Evolutionary conservation across 2,329 filamentous ascomycete species (phyloP).

Genomic region (Zasmidium angulare): DNA sequence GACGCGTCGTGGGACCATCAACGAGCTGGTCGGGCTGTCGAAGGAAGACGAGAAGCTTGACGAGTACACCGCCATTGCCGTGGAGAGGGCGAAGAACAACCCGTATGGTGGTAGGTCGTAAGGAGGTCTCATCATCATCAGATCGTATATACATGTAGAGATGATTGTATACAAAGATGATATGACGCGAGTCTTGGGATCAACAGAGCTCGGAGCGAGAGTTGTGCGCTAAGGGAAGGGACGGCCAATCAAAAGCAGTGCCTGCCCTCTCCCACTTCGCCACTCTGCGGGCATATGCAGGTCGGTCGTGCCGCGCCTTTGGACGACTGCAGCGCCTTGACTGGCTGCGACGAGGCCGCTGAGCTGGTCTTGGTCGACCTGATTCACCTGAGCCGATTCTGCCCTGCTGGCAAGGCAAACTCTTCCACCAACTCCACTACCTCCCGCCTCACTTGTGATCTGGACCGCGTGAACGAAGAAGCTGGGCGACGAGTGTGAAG

Average conservation of each 20-base stretch:
- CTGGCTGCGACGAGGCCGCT: slow-evolving; percentile 11
- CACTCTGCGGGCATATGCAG: slow-evolving; percentile 4
- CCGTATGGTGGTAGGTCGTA: background rate
- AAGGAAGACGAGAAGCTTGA: slow-evolving; percentile 56
- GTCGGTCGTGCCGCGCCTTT: slow-evolving; percentile 12
- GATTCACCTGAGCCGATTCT: background rate
- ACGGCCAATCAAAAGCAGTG: slow-evolving; percentile 3
- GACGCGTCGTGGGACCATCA: slow-evolving; percentile 42
- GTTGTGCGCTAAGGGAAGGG: background rate
- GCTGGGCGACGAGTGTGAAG: background rate
- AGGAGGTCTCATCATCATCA: too few relatives aligned
- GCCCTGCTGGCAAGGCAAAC: background rate
- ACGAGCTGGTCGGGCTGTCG: slow-evolving; percentile 57
- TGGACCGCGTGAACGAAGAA: background rate
- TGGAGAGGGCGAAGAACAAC: slow-evolving; percentile 10
- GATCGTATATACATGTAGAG: too few relatives aligned
- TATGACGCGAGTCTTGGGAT: background rate
- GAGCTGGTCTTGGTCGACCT: background rate
- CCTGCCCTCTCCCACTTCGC: slow-evolving; percentile 3
- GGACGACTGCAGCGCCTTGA: slow-evolving; percentile 5
- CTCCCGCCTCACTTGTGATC: background rate
- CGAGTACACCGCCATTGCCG: slow-evolving; percentile 47
- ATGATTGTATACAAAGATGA: background rate
- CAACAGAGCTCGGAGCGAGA: background rate
- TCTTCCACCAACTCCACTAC: too few relatives aligned